These are phyloP conservation scores for Aspergillus floridensis DNA, from an alignment of 2,329 filamentous ascomycete species.

Conservation along the genomic window DNA sequence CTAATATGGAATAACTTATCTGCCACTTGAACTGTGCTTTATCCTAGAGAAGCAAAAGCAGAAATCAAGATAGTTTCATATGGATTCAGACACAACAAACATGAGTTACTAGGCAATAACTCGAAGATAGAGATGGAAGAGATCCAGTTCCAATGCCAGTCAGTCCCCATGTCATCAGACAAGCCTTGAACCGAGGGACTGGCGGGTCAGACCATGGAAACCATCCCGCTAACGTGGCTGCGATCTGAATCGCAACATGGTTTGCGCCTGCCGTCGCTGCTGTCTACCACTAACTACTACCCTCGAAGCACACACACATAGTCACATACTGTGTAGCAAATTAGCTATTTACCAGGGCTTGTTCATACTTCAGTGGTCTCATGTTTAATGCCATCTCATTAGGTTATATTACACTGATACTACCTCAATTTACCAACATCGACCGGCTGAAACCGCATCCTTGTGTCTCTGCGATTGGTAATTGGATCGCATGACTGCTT, in stretches of 20 bases:
- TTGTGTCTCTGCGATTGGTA: not conserved
- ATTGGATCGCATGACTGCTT: not conserved
- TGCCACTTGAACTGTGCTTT: not conserved
- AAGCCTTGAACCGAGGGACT: slow-evolving; percentile 8
- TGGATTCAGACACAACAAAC: too few relatives aligned
- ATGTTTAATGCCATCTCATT: not conserved
- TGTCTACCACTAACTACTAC: too few relatives aligned
- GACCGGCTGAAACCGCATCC: not conserved
- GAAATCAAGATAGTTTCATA: not conserved
- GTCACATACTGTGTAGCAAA: too few relatives aligned
- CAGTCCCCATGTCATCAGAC: slow-evolving; percentile 8
- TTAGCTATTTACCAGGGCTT: too few relatives aligned
- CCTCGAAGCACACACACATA: too few relatives aligned
- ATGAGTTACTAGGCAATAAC: too few relatives aligned
- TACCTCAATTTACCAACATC: not conserved
- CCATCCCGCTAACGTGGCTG: slow-evolving; percentile 13
- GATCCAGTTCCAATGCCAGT: too few relatives aligned
- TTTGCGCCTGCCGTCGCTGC: too few relatives aligned
- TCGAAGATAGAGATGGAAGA: too few relatives aligned
- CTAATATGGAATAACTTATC: not conserved
- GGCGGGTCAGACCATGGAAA: slow-evolving; percentile 4
- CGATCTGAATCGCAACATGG: slow-evolving; percentile 12
- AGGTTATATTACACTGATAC: not conserved
- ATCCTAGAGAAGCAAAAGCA: slow-evolving; percentile 2
- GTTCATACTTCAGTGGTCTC: not conserved